Conservation (phyloP, 108 stramenopile species). For the Tribonema minus region DNA sequence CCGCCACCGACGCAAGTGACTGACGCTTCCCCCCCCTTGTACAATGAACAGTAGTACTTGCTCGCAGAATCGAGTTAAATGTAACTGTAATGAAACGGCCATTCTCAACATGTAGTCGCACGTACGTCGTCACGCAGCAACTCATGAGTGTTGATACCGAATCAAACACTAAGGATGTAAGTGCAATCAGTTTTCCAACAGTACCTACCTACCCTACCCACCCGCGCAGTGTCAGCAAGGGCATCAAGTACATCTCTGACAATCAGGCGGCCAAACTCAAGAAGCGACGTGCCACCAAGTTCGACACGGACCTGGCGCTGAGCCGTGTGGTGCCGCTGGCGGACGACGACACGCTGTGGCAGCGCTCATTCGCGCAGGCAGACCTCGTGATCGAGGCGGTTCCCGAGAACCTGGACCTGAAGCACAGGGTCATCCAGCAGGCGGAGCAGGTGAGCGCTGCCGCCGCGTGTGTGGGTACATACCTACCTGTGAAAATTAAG, state of each 20-base stretch:
- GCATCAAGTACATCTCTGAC: slow-evolving; percentile 78
- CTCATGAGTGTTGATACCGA: too few species aligned
- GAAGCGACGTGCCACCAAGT: slow-evolving; percentile 83
- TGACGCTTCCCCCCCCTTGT: too few species aligned
- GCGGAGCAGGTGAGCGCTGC: slow-evolving; percentile 79
- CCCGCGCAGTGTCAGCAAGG: slow-evolving; percentile 53
- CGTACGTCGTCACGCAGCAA: too few species aligned
- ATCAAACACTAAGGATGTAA: too few species aligned
- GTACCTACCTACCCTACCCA: too few species aligned
- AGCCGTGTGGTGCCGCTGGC: slow-evolving; percentile 81
- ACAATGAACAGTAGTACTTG: too few species aligned
- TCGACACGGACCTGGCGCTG: slow-evolving; percentile 73
- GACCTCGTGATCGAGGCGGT: slow-evolving; percentile 99
- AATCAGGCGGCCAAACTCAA: slow-evolving; percentile 89
- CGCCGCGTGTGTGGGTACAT: slow-evolving; percentile 51
- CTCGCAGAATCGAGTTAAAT: too few species aligned
- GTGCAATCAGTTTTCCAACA: too few species aligned
- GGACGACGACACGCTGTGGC: slow-evolving; percentile 64
- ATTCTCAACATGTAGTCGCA: too few species aligned
- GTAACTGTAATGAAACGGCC: too few species aligned
- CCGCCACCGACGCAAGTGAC: too few species aligned
- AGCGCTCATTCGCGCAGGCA: slow-evolving; percentile 74
- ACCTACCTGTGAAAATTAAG: too few species aligned
- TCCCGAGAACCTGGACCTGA: slow-evolving; percentile 90
- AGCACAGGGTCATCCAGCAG: slow-evolving; percentile 78